A percentile compares a stretch with the other conserved stretches of the same genome.
These are phyloP conservation scores for Chenopodium formosanum DNA, from an alignment of 148 eudicot genomes.

Conservation along the genomic window DNA sequence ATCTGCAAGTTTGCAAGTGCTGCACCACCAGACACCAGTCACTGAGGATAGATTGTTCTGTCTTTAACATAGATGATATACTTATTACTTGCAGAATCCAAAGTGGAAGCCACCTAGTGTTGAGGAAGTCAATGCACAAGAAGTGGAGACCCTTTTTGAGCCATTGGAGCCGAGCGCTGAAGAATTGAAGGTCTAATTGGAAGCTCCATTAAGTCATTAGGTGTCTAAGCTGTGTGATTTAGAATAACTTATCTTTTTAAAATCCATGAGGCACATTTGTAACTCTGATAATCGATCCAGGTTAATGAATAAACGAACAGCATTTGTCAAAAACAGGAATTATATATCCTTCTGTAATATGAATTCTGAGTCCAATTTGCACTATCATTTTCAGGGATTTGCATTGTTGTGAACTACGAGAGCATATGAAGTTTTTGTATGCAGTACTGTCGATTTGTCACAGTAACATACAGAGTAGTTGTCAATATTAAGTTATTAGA, in stretches of 20 bases:
- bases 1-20: neutral
- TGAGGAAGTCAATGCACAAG: conserved; percentile 56
- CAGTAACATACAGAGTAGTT: too few species aligned
- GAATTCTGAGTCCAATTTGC: neutral
- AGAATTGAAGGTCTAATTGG: conserved; percentile 55
- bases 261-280: neutral
- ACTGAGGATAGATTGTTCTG: neutral
- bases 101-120: conserved; percentile 77
- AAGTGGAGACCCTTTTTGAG: conserved; percentile 69
- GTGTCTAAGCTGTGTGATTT: neutral
- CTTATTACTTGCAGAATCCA: conserved; percentile 60
- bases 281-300: neutral
- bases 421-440: too few species aligned
- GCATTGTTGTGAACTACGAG: neutral
- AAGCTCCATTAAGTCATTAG: neutral
- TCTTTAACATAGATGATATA: neutral
- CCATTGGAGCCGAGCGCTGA: conserved; percentile 48
- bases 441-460: too few species aligned
- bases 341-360: neutral
- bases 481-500: too few species aligned
- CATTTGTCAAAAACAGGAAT: neutral
- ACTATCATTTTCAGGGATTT: neutral
- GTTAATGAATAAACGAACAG: neutral
- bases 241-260: neutral
- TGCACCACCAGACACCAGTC: neutral